Percentiles rank a stretch among this genome's conserved stretches.
Conservation (phyloP, 768 basidiomycete genomes). For the Rhodosporidiobolus odoratus region DNA sequence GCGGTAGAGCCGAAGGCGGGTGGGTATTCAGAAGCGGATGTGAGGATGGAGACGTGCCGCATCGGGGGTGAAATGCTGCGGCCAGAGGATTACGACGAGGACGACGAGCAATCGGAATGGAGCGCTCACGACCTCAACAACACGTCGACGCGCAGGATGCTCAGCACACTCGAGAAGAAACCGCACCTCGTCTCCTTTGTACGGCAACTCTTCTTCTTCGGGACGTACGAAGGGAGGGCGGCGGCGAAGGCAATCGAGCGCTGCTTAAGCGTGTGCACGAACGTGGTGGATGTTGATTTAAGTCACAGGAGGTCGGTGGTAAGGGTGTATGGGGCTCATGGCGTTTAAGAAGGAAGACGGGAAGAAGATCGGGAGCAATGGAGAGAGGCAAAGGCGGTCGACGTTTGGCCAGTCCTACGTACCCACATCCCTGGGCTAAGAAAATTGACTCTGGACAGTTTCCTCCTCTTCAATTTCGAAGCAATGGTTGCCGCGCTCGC, state of each 20-base stretch:
- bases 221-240: not conserved
- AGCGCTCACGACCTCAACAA: not conserved
- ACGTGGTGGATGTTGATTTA: not conserved
- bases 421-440: not conserved
- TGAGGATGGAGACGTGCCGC: too few species aligned
- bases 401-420: not conserved
- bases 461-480: not conserved
- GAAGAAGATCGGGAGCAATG: too few species aligned
- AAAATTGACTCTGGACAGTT: not conserved
- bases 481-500: not conserved
- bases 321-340: too few species aligned
- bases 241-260: not conserved
- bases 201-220: not conserved
- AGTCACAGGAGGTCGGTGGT: too few species aligned
- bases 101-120: not conserved
- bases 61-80: too few species aligned
- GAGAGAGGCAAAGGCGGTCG: not conserved
- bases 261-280: not conserved
- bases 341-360: too few species aligned
- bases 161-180: not conserved
- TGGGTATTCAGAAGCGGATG: too few species aligned
- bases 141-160: not conserved
- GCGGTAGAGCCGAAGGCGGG: too few species aligned
- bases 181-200: not conserved
- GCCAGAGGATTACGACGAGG: not conserved